Evolutionary conservation across 768 basidiomycete genomes (phyloP), one percentile per base, ranked within the genome.

Genomic region (Hebeloma cylindrosporum): DNA sequence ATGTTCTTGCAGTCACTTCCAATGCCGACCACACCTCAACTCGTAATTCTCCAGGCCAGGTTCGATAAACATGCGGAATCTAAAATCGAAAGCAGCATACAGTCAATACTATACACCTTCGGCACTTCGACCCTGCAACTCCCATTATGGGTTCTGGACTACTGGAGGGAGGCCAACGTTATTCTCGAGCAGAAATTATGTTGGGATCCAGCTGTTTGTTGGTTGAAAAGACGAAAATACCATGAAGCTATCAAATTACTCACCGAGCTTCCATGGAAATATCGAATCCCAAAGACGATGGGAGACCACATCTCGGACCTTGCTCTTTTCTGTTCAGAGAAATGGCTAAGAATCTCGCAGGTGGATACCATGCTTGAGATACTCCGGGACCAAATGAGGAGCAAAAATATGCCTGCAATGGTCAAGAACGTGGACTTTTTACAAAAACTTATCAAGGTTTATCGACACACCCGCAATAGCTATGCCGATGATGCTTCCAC

Each of bases 101-200:
- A 34, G 35, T 40, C 43, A 10, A 18, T 50, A 8, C 20, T 26
- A 14, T 50, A 50, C 20, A 35, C 48, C 10, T 26, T 28, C 14
- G 1, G 21, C 10, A 29, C 4, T 11, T 4, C 8, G 7, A 30
- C 20, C 18, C 11, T 50, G 9, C 42, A 33, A 21, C 26, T 56
- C 25, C 45, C 48, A 10, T 34, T 56, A 3, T 56, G 54, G 54
- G 45, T 53, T 13, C 14, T 56, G 3, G 48, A 44, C 3, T 56
- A 40, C 33, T 56, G 51, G 54, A 45, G 16, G 16, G 25, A 36
- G 4, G 45, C 35, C 9, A 28, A 47, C 20, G 17, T 18, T 3
- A 28, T 56, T 30, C 8, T 47, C 6, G 38, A 32, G 5, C 30
- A 30, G 3, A 47, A 50, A 29, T 30, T 23, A 14, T 13, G 8